Conservation (phyloP, 2,329 filamentous ascomycete species). For the Arachnopeziza araneosa region DNA sequence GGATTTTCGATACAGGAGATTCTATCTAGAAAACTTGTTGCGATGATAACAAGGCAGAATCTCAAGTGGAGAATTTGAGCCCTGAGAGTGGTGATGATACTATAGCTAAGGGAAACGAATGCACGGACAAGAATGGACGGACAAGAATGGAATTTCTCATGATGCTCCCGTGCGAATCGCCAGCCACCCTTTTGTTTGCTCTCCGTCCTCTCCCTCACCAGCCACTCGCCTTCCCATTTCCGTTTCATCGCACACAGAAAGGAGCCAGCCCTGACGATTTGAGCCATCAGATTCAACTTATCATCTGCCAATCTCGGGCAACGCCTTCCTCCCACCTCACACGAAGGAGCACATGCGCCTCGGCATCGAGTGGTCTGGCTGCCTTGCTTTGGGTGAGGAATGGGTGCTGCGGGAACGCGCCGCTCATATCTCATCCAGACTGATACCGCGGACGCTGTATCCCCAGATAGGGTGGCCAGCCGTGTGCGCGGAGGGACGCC, state of each 20-base stretch:
- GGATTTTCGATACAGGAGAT: background rate
- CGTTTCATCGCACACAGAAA: background rate
- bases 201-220: background rate
- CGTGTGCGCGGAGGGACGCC: background rate
- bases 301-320: background rate
- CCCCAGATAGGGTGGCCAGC: background rate
- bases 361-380: background rate
- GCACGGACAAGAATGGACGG: too few species aligned
- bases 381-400: background rate
- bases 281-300: background rate
- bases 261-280: background rate
- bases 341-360: background rate
- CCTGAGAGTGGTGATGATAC: too few species aligned
- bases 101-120: too few species aligned
- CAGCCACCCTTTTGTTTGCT: background rate
- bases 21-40: too few species aligned
- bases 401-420: background rate
- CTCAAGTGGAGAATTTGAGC: too few species aligned
- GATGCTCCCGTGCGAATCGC: background rate
- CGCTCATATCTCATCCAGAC: background rate
- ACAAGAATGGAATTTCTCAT: background rate
- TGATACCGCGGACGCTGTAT: background rate
- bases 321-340: background rate
- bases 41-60: too few species aligned
- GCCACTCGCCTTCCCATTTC: background rate